Percentiles rank a stretch among this genome's conserved stretches.
Conservation (phyloP, 345 rosid species). For the Pelargonium nanum region DNA sequence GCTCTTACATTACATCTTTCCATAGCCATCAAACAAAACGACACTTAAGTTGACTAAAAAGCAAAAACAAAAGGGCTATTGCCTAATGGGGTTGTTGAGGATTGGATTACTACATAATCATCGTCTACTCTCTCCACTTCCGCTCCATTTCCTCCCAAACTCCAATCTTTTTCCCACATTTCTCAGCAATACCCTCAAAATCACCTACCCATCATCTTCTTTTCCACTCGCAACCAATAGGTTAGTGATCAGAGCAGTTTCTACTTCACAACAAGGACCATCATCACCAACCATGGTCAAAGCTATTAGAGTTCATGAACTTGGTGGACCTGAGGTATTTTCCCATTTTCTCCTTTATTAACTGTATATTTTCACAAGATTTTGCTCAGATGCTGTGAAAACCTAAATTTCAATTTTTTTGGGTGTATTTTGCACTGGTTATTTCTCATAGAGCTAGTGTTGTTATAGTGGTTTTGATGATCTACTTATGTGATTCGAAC, state of each 20-base stretch:
- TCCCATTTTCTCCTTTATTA: neutral
- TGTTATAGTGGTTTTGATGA: no score
- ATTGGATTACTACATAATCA: neutral
- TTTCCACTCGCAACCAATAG: neutral
- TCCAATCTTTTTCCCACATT: no score
- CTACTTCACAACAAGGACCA: constrained; percentile 14
- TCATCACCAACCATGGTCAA: constrained; percentile 52
- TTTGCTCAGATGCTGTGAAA: neutral
- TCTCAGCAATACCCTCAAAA: neutral
- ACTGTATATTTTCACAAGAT: neutral
- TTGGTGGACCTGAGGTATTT: constrained; percentile 78
- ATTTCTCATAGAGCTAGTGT: no score
- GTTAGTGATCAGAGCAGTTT: constrained; percentile 12
- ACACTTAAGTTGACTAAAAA: no score
- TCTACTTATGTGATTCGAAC: no score
- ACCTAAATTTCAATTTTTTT: neutral
- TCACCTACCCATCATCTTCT: neutral
- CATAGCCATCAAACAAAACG: neutral
- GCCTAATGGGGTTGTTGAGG: neutral
- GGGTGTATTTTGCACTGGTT: no score
- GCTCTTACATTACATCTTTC: no score
- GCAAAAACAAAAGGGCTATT: no score
- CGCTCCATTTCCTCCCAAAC: neutral
- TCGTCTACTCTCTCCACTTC: neutral
- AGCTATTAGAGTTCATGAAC: constrained; percentile 75